Conservation (phyloP, 257 asterid species). For the Solanum lignicaule region DNA sequence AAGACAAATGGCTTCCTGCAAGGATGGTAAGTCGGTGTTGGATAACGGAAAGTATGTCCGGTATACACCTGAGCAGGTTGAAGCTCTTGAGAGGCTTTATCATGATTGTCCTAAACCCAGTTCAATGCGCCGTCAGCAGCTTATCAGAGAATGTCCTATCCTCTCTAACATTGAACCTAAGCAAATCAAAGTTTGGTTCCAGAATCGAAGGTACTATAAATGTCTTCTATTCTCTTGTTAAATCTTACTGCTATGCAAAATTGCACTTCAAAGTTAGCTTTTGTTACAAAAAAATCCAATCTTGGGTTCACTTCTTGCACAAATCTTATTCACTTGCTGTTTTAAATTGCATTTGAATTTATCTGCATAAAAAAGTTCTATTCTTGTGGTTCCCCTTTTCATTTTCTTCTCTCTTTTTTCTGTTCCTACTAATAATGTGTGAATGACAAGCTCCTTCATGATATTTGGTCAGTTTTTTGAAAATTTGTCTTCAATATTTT, state of each 20-base stretch:
- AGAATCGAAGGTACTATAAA: constrained; percentile 59
- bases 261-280: neutral
- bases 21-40: constrained; percentile 49
- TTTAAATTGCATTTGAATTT: no score
- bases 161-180: constrained; percentile 74
- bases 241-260: neutral
- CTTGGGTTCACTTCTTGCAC: neutral
- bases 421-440: neutral
- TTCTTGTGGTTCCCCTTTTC: neutral
- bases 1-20: constrained; percentile 50
- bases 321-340: no score
- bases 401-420: neutral
- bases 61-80: constrained; percentile 86
- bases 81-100: constrained; percentile 85
- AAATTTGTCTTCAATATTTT: neutral
- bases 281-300: neutral
- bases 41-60: constrained; percentile 81
- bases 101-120: constrained; percentile 90
- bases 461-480: neutral
- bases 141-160: constrained; percentile 77
- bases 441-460: neutral
- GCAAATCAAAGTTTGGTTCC: constrained; percentile 96
- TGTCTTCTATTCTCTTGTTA: neutral
- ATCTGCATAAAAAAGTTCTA: no score
- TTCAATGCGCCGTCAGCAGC: constrained; percentile 84